phyloP scores from a whole-genome alignment of 1,284 basidiomycete genomes.

The Malassezia pachydermatis region DNA sequence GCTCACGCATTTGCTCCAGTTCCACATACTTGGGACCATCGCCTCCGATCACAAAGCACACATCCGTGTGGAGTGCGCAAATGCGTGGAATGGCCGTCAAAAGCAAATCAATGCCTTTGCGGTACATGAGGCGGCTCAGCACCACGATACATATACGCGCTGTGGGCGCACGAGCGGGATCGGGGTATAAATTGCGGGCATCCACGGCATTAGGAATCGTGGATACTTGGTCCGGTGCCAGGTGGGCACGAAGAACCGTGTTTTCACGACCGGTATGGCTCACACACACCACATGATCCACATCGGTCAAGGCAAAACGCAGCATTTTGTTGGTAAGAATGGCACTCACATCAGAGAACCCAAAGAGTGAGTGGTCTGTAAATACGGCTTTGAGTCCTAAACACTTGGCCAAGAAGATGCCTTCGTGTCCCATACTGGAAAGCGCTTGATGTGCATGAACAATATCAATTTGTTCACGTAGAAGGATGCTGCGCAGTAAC shows the following conservation, averaged over 20 bases:
- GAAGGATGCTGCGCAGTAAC: constrained; percentile 73
- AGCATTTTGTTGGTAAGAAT: constrained; percentile 94
- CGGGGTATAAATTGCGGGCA: constrained; percentile 71
- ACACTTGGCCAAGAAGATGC: constrained; percentile 63
- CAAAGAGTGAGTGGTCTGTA: constrained; percentile 93
- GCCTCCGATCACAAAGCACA: constrained; percentile 77
- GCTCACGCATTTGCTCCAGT: constrained; percentile 89
- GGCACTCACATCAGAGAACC: constrained; percentile 87
- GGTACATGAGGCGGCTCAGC: constrained; percentile 85
- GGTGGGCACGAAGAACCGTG: constrained; percentile 72
- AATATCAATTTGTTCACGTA: constrained; percentile 75
- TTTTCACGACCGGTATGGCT: constrained; percentile 96
- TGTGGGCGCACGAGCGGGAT: constrained; percentile 28
- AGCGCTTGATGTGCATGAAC: constrained; percentile 88
- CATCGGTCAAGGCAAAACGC: constrained; percentile 71
- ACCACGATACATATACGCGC: constrained; percentile 59
- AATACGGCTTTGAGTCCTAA: constrained; percentile 68
- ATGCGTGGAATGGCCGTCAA: constrained; percentile 83
- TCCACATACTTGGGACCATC: constrained; percentile 93
- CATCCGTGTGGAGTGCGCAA: constrained; percentile 69
- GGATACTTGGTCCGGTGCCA: constrained; percentile 34
- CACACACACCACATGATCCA: constrained; percentile 88
- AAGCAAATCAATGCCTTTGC: constrained; percentile 92
- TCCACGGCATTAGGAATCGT: constrained; percentile 85
- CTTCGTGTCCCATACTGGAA: constrained; percentile 82